Conservation (phyloP, 495 filamentous ascomycete genomes). For the Penicillium psychrofluorescens region DNA sequence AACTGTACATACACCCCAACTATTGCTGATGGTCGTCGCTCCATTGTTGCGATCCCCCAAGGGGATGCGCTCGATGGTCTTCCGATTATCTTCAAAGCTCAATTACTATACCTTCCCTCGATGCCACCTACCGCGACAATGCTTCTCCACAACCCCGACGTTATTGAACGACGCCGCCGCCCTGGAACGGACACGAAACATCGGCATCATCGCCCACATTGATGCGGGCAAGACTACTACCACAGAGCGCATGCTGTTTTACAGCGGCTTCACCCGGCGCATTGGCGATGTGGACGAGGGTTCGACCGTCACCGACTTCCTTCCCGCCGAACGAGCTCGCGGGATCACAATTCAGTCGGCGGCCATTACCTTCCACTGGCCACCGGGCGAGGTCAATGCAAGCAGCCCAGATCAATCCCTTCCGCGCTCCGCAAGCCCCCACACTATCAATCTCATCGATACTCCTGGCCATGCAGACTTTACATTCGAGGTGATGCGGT, state of each 20-base stretch:
- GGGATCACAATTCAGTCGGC: constrained; percentile 98
- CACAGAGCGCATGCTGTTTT: constrained; percentile 98
- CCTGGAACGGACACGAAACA: constrained; percentile 70
- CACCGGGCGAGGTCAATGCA: constrained; percentile 34
- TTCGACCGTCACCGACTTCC: constrained; percentile 94
- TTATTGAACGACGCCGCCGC: constrained; percentile 15
- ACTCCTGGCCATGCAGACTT: constrained; percentile 98
- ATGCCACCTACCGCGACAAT: neutral
- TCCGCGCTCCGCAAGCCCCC: constrained; percentile 36
- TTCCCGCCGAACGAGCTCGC: constrained; percentile 85
- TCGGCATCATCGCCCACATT: constrained; percentile 98
- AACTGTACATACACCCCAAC: no score
- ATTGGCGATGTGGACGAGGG: constrained; percentile 98
- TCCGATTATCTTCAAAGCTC: constrained; percentile 4
- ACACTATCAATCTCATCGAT: constrained; percentile 91
- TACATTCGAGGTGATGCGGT: constrained; percentile 93
- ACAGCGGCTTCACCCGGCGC: constrained; percentile 80
- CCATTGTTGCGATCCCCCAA: constrained; percentile 28
- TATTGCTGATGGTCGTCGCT: constrained; percentile 23
- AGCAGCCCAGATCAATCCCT: constrained; percentile 12
- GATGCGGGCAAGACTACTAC: constrained; percentile 99
- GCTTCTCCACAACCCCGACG: constrained; percentile 21
- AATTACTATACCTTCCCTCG: no score
- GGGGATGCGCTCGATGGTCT: constrained; percentile 20
- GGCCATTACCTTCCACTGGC: constrained; percentile 93